Evolutionary conservation across 2,329 filamentous ascomycete species (phyloP).

Genomic region (Cercospora zeae-maydis): DNA sequence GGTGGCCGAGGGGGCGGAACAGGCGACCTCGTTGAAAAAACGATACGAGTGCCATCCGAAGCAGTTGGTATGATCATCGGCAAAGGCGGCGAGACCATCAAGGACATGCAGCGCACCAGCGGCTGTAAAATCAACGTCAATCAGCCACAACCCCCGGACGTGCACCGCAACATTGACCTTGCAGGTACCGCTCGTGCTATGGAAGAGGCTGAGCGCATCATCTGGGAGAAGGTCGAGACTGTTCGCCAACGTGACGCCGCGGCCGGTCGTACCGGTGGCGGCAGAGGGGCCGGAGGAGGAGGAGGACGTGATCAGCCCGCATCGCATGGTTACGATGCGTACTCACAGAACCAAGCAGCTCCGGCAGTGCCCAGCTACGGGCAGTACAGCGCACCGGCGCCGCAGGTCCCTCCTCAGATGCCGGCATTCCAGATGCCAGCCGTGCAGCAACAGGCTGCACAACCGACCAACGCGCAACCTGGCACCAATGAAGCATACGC

Average conservation of each 20-base stretch:
- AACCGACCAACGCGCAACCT: constrained; percentile 17
- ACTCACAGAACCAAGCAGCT: constrained; percentile 48
- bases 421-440: constrained; percentile 35
- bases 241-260: constrained; percentile 57
- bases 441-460: constrained; percentile 23
- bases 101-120: constrained; percentile 83
- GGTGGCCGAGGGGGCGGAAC: constrained; percentile 43
- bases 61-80: constrained; percentile 96
- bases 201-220: constrained; percentile 73
- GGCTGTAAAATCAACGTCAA: constrained; percentile 95
- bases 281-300: constrained; percentile 29
- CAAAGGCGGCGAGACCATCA: constrained; percentile 88
- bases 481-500: constrained; percentile 26
- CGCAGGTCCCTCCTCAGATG: constrained; percentile 31
- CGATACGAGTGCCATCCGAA: constrained; percentile 81
- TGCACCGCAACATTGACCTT: constrained; percentile 80
- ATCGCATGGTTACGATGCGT: constrained; percentile 39
- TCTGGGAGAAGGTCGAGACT: constrained; percentile 88
- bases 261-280: constrained; percentile 31
- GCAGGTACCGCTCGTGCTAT: constrained; percentile 76
- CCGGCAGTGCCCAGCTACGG: constrained; percentile 30
- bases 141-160: constrained; percentile 72
- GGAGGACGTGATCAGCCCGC: constrained; percentile 31
- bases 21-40: constrained; percentile 66
- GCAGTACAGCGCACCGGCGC: constrained; percentile 29